Conservation (phyloP, 805 yeast species). For the Wickerhamomyces tratensis region DNA sequence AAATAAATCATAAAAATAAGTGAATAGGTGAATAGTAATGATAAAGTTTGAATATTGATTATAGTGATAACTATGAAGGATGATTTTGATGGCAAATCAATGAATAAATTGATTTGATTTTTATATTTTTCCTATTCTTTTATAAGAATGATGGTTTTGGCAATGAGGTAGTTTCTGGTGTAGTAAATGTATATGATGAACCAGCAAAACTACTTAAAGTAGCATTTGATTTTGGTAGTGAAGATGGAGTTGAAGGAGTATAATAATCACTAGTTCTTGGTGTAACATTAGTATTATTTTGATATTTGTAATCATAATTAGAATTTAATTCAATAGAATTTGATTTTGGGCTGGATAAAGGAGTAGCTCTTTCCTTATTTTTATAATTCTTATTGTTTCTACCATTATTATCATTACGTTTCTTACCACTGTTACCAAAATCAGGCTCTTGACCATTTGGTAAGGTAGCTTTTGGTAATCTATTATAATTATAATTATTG, state of each 20-base stretch:
- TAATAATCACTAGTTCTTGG: neutral
- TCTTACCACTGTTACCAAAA: neutral
- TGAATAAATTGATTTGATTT: too few relatives aligned
- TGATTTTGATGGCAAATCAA: too few relatives aligned
- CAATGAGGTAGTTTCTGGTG: slow-evolving; percentile 7
- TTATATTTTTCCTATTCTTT: too few relatives aligned
- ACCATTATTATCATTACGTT: too few relatives aligned
- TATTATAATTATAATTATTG: neutral
- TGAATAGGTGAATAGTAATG: too few relatives aligned
- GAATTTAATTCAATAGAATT: too few relatives aligned
- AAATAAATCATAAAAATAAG: too few relatives aligned
- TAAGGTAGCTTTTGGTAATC: too few relatives aligned
- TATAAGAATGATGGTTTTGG: slow-evolving; percentile 12
- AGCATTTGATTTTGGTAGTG: neutral
- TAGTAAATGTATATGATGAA: slow-evolving; percentile 1
- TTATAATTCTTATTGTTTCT: neutral
- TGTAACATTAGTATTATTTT: neutral
- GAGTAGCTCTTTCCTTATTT: neutral
- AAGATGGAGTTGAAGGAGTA: neutral
- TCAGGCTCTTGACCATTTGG: too few relatives aligned
- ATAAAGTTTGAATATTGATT: too few relatives aligned
- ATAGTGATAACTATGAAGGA: too few relatives aligned
- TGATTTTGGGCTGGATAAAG: neutral
- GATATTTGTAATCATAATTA: neutral
- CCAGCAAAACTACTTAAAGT: slow-evolving; percentile 5